Conservation (phyloP, 2,329 filamentous ascomycete genomes). For the Talaromyces sp. region DNA sequence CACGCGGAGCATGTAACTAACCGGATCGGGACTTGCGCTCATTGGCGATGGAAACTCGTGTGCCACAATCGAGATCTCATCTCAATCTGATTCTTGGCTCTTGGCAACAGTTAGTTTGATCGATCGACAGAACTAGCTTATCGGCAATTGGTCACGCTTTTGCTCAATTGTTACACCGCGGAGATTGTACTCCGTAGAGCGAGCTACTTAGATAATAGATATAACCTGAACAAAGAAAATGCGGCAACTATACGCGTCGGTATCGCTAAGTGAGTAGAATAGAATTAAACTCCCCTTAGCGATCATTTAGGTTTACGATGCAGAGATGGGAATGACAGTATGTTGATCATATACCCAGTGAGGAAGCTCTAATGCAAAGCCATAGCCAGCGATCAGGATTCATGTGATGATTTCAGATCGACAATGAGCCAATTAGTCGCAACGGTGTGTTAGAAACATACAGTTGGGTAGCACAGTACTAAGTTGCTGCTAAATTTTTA, state of each 20-base stretch:
- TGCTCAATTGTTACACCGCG: background rate
- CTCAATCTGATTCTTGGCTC: conserved; percentile 3
- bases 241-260: background rate
- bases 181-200: background rate
- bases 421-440: too few species aligned
- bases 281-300: background rate
- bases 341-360: background rate
- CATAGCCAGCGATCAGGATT: background rate
- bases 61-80: conserved; percentile 13
- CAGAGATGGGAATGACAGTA: background rate
- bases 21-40: conserved; percentile 6
- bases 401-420: background rate
- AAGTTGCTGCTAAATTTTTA: too few species aligned
- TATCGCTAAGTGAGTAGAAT: background rate
- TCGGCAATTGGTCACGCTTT: background rate
- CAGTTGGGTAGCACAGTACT: background rate
- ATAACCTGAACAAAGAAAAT: background rate
- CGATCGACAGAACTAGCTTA: background rate
- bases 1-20: background rate
- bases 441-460: background rate
- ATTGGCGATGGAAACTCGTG: conserved; percentile 4
- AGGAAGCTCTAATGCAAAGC: background rate
- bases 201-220: background rate
- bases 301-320: background rate
- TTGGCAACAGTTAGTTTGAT: conserved; percentile 5